Conservation (phyloP, 83 land plant genomes). For the Picea engelmannii region DNA sequence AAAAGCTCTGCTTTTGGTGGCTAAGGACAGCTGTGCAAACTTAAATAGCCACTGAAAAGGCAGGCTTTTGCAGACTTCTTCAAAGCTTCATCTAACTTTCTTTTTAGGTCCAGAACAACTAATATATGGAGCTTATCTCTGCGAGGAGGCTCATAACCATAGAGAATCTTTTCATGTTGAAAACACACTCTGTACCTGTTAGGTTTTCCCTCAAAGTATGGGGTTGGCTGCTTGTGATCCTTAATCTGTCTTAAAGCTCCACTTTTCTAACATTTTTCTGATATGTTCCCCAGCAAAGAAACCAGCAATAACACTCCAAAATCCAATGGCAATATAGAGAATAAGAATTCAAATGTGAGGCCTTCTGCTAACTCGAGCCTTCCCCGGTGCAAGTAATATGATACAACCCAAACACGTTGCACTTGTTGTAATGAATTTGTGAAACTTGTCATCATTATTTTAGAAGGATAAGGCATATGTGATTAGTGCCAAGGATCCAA, state of each 20-base stretch:
- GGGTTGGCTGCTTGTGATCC: not conserved
- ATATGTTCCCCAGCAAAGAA: slow-evolving; percentile 46
- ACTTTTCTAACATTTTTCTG: slow-evolving; percentile 33
- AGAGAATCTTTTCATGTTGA: no score
- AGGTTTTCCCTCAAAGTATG: no score
- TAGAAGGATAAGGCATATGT: slow-evolving; percentile 64
- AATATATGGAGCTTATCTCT: no score
- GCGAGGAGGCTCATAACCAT: no score
- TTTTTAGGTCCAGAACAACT: no score
- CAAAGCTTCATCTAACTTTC: no score
- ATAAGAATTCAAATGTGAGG: slow-evolving; percentile 30
- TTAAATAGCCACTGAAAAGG: no score
- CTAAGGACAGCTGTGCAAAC: no score
- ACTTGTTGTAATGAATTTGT: slow-evolving; percentile 45
- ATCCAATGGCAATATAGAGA: slow-evolving; percentile 26
- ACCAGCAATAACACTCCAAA: slow-evolving; percentile 30
- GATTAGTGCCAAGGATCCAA: slow-evolving; percentile 60
- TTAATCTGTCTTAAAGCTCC: slow-evolving; percentile 15
- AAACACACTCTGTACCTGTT: no score
- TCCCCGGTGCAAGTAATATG: slow-evolving; percentile 38
- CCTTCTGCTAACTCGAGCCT: slow-evolving; percentile 32
- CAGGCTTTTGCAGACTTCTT: no score
- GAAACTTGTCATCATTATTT: slow-evolving; percentile 34
- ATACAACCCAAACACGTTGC: slow-evolving; percentile 41
- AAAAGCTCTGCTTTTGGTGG: no score